A percentile compares a stretch with the other conserved stretches of the same genome.
phyloP scores from a whole-genome alignment of 108 stramenopile genomes.

The Bacterosira constricta region DNA sequence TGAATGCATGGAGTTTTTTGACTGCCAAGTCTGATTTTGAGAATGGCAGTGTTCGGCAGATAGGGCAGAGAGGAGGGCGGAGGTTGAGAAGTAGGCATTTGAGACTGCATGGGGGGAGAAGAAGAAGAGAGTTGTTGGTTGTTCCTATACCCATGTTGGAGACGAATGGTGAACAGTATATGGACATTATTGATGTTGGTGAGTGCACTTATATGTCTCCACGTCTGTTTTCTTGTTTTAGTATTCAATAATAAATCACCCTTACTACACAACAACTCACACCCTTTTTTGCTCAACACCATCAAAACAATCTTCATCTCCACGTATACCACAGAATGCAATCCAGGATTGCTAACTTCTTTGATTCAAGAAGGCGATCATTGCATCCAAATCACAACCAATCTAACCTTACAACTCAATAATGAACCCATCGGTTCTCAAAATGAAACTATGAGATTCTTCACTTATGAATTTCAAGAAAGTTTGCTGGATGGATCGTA shows the following conservation, averaged over 20 bases:
- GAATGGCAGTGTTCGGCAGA: no score
- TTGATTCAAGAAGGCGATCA: constrained; percentile 25
- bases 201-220: background rate
- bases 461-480: constrained; percentile 10
- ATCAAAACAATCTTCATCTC: no score
- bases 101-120: background rate
- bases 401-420: constrained; percentile 1
- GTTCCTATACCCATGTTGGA: background rate
- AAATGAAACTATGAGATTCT: background rate
- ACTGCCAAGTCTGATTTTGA: no score
- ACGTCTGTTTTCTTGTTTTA: background rate
- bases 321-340: no score
- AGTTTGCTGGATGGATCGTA: constrained; percentile 12
- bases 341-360: no score
- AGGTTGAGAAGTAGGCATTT: no score
- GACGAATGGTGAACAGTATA: background rate
- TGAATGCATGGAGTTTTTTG: background rate
- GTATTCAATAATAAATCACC: background rate
- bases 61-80: background rate
- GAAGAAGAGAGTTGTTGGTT: background rate
- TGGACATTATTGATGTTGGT: background rate
- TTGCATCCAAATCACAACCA: constrained; percentile 21
- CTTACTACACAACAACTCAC: no score
- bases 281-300: no score
- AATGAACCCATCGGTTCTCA: background rate